phyloP scores from a whole-genome alignment of 805 yeast genomes.

The Clavispora santaluciae region DNA sequence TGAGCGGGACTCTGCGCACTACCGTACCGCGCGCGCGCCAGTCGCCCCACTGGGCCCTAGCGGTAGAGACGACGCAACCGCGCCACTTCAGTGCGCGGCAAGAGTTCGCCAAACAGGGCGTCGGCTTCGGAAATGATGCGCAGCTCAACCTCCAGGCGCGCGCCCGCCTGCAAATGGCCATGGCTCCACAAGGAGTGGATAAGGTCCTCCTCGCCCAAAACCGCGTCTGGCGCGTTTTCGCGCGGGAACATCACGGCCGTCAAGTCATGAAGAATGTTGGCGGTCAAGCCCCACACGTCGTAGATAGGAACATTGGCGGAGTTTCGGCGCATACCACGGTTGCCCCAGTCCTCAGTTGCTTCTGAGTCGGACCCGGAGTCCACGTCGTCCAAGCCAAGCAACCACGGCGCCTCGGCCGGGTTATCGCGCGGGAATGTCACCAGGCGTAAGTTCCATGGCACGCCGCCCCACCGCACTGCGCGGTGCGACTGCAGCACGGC shows the following conservation, averaged over 20 bases:
- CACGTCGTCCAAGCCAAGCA: conserved; percentile 51
- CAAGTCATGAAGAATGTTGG: conserved; percentile 69
- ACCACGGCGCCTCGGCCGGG: conserved; percentile 57
- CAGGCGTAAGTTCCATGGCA: conserved; percentile 62
- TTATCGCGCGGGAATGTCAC: conserved; percentile 56
- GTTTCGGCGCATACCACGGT: conserved; percentile 35
- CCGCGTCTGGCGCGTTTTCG: background rate
- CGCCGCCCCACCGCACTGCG: conserved; percentile 62
- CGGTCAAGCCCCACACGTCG: conserved; percentile 82
- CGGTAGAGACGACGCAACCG: conserved; percentile 40
- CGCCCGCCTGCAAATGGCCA: conserved; percentile 46
- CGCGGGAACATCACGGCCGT: conserved; percentile 46
- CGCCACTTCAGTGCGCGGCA: conserved; percentile 41
- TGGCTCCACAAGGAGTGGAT: conserved; percentile 50
- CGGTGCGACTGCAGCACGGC: conserved; percentile 29
- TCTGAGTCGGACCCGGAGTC: conserved; percentile 47
- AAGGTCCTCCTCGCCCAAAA: conserved; percentile 62
- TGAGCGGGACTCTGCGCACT: too few relatives aligned
- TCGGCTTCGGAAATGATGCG: conserved; percentile 36
- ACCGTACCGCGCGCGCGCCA: too few relatives aligned
- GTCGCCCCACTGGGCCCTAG: too few relatives aligned
- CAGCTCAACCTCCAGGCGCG: conserved; percentile 51
- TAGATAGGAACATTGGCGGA: conserved; percentile 44
- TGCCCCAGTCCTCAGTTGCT: conserved; percentile 39
- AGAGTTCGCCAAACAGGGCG: conserved; percentile 36